These are phyloP conservation scores for Lichtheimia ramosa DNA, from an alignment of 371 early-diverging fungal genomes.

Conservation along the genomic window DNA sequence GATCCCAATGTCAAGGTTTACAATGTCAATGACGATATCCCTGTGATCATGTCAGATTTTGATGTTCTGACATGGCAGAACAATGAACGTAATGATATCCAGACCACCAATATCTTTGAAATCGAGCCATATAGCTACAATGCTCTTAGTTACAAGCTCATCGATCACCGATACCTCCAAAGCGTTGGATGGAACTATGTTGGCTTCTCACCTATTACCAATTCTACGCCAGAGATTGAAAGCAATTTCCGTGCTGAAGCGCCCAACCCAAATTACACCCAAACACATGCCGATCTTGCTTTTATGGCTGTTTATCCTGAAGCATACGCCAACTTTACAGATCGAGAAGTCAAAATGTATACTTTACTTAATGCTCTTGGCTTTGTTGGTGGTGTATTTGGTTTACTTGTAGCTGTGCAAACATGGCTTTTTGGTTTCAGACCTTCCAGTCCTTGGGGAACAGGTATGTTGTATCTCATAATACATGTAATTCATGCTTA, in stretches of 20 bases:
- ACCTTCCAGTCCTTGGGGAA: constrained; percentile 51
- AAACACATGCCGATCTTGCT: constrained; percentile 30
- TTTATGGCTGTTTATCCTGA: constrained; percentile 29
- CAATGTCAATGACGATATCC: constrained; percentile 21
- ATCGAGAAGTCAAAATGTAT: constrained; percentile 49
- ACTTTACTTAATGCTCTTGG: constrained; percentile 48
- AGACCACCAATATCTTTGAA: constrained; percentile 35
- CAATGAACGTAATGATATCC: constrained; percentile 40
- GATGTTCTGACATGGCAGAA: constrained; percentile 37
- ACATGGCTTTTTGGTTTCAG: constrained; percentile 50
- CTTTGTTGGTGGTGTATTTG: constrained; percentile 53
- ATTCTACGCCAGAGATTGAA: constrained; percentile 41
- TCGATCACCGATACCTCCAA: constrained; percentile 42
- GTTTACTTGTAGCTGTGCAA: constrained; percentile 40
- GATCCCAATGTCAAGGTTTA: constrained; percentile 41
- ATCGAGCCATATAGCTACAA: constrained; percentile 39
- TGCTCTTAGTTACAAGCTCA: constrained; percentile 32
- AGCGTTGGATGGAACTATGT: constrained; percentile 51
- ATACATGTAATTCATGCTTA: no score
- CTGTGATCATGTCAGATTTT: constrained; percentile 17
- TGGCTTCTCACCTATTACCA: constrained; percentile 45
- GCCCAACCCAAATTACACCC: constrained; percentile 36
- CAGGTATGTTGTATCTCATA: no score
- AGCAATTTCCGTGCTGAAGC: constrained; percentile 37
- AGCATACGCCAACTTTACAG: constrained; percentile 19